A percentile compares a stretch with the other conserved stretches of the same genome.
Conservation (phyloP, 2,329 filamentous ascomycete genomes). For the Epichloe uncinata region DNA sequence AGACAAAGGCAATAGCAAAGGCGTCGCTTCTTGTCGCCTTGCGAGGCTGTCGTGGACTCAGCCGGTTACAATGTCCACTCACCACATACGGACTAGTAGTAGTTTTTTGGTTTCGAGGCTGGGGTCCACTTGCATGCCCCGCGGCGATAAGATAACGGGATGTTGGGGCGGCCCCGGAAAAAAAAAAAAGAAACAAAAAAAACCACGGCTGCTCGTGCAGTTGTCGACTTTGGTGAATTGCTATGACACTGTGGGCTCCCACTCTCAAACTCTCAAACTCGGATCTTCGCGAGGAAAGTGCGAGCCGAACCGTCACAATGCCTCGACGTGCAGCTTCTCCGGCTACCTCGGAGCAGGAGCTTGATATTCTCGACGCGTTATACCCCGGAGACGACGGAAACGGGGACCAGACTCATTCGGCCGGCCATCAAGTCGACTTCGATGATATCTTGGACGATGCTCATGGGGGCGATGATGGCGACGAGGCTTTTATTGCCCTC, state of each 20-base stretch:
- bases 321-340: slow-evolving; percentile 64
- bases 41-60: neutral
- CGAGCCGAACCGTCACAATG: slow-evolving; percentile 34
- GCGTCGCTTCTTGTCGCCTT: neutral
- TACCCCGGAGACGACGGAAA: slow-evolving; percentile 48
- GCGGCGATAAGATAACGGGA: slow-evolving; percentile 26
- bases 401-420: slow-evolving; percentile 23
- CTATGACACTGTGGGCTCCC: too few species aligned
- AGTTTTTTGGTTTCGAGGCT: neutral
- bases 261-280: neutral
- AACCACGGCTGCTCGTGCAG: neutral
- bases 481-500: slow-evolving; percentile 84
- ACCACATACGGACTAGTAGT: too few species aligned
- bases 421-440: slow-evolving; percentile 39
- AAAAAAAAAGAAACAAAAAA: neutral
- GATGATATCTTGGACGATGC: slow-evolving; percentile 46
- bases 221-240: too few species aligned
- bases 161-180: neutral
- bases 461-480: slow-evolving; percentile 41
- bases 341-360: slow-evolving; percentile 73
- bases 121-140: slow-evolving; percentile 13
- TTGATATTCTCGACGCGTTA: slow-evolving; percentile 74
- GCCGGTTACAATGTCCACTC: too few species aligned
- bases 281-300: slow-evolving; percentile 11
- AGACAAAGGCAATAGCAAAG: neutral